phyloP scores from a whole-genome alignment of 441 rosid genomes.

The Kokia cookei region DNA sequence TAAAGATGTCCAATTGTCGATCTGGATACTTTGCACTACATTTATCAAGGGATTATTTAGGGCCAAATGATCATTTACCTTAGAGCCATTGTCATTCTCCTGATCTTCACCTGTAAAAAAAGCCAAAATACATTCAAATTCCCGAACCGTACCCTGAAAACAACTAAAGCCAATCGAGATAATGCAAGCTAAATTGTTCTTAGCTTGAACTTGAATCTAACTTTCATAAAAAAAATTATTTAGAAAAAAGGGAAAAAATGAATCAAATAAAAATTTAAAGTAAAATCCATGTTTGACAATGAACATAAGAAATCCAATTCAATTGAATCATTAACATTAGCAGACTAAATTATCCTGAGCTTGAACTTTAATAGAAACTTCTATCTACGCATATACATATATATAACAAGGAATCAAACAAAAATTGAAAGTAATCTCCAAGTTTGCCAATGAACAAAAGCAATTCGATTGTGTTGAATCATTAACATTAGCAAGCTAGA shows the following conservation, averaged over 20 bases:
- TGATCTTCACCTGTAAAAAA: constrained; percentile 66
- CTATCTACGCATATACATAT: background rate
- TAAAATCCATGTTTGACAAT: background rate
- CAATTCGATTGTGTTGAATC: background rate
- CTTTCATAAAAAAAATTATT: background rate
- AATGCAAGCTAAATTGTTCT: background rate
- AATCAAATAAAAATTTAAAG: background rate
- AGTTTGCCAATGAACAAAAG: background rate
- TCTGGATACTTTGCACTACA: constrained; percentile 10
- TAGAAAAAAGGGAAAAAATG: background rate
- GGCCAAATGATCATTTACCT: constrained; percentile 27
- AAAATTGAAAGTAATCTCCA: background rate
- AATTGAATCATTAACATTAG: background rate
- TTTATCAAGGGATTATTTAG: constrained; percentile 20
- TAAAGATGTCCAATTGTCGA: constrained; percentile 23
- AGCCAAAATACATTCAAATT: constrained; percentile 1
- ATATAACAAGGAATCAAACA: background rate
- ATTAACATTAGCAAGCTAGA: background rate
- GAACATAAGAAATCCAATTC: background rate
- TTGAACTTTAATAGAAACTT: background rate
- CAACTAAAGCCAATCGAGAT: background rate
- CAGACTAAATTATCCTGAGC: background rate
- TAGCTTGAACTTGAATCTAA: background rate
- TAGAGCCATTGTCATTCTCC: constrained; percentile 38
- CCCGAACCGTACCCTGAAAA: background rate